A percentile compares a stretch with the other conserved stretches of the same genome.
Evolutionary conservation across 306 rosid species (phyloP).

Genomic region (Trifolium subterraneum): DNA sequence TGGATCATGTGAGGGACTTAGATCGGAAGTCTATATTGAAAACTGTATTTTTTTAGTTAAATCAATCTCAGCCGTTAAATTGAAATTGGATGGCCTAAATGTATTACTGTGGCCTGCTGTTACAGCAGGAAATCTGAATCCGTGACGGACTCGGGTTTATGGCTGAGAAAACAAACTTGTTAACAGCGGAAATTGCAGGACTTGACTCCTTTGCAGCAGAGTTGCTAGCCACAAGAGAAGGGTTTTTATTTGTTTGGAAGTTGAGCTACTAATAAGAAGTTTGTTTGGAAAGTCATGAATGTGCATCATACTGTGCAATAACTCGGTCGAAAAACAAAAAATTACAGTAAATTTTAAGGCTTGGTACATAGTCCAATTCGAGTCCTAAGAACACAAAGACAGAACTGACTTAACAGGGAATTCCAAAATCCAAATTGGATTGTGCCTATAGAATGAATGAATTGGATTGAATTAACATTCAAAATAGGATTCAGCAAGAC

Average conservation of each 20-base stretch:
- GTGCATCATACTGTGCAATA: background rate
- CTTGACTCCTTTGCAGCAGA: background rate
- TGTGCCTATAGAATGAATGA: background rate
- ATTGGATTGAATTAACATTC: background rate
- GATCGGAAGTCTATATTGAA: too few relatives aligned
- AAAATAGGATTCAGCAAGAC: constrained; percentile 5
- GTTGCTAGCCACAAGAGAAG: background rate
- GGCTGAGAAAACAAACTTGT: background rate
- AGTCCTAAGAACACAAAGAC: background rate
- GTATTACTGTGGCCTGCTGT: too few relatives aligned
- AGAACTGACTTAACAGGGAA: background rate
- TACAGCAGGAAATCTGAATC: too few relatives aligned
- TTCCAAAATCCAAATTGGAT: background rate
- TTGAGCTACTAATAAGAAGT: background rate
- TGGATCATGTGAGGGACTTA: background rate
- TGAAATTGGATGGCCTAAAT: too few relatives aligned
- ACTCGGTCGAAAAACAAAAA: background rate
- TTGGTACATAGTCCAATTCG: background rate
- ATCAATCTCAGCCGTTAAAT: too few relatives aligned
- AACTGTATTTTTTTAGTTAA: too few relatives aligned
- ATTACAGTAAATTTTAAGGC: constrained; percentile 8
- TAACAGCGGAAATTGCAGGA: background rate
- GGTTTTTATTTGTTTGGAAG: too few relatives aligned
- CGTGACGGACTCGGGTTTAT: background rate
- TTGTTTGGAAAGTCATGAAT: background rate